A percentile compares a stretch with the other conserved stretches of the same genome.
Evolutionary conservation across 2,329 filamentous ascomycete genomes (phyloP).

Genomic region (Fusarium robinianum): DNA sequence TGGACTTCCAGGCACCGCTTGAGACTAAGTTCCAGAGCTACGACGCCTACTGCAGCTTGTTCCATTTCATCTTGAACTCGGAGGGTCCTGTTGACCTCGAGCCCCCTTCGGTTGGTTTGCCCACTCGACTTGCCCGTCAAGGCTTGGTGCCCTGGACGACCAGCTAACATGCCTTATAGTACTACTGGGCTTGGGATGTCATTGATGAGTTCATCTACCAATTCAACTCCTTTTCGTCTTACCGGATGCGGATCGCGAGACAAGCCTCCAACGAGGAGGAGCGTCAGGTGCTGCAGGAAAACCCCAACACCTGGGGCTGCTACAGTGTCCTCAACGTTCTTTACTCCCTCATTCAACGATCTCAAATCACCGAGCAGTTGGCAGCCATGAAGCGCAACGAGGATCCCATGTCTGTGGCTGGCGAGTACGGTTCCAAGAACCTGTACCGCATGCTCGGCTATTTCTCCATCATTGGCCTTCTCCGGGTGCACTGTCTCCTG

Average conservation of each 20-base stretch:
- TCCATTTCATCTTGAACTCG: slow-evolving; percentile 99
- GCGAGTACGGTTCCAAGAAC: slow-evolving; percentile 92
- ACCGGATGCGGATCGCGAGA: slow-evolving; percentile 88
- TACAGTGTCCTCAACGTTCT: slow-evolving; percentile 99
- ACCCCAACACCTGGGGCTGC: slow-evolving; percentile 99
- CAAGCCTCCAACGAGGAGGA: slow-evolving; percentile 88
- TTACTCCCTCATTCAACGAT: slow-evolving; percentile 97
- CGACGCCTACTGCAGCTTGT: slow-evolving; percentile 98
- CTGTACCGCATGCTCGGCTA: slow-evolving; percentile 98
- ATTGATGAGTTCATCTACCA: slow-evolving; percentile 99
- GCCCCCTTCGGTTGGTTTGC: slow-evolving; percentile 80
- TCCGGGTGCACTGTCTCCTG: slow-evolving; percentile 93
- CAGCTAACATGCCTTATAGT: slow-evolving; percentile 62
- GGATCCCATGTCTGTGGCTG: slow-evolving; percentile 83
- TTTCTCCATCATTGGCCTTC: slow-evolving; percentile 97
- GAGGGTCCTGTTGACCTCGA: slow-evolving; percentile 98
- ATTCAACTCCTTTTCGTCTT: slow-evolving; percentile 99
- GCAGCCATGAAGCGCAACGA: slow-evolving; percentile 93
- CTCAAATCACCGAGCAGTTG: slow-evolving; percentile 97
- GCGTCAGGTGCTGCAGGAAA: slow-evolving; percentile 86
- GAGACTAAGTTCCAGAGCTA: slow-evolving; percentile 99
- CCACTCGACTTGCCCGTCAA: slow-evolving; percentile 17
- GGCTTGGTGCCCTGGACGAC: slow-evolving; percentile 24
- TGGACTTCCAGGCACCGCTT: slow-evolving; percentile 93
- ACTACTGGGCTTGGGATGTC: slow-evolving; percentile 99